Evolutionary conservation across 768 basidiomycete species (phyloP).

Genomic region (Leucosporidium creatinivorum): DNA sequence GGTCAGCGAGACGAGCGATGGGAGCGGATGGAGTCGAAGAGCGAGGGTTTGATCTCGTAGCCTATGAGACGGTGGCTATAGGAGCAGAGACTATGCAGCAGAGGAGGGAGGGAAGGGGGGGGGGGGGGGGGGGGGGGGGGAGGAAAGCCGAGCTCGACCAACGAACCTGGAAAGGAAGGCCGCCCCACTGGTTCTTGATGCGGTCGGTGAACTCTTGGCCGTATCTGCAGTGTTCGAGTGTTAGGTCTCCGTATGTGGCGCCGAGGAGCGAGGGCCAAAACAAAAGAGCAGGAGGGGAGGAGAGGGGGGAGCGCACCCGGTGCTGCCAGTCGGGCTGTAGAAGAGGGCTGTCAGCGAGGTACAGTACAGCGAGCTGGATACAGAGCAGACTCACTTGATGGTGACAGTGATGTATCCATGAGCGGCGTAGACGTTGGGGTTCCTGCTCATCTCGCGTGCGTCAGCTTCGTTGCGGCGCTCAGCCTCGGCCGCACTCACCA

Average conservation of each 20-base stretch:
- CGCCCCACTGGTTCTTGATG: constrained; percentile 44
- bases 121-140: not conserved
- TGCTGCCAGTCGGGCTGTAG: constrained; percentile 75
- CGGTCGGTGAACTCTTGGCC: constrained; percentile 39
- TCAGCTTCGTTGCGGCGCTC: not conserved
- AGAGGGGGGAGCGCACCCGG: constrained; percentile 45
- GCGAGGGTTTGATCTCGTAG: too few species aligned
- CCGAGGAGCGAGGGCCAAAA: not conserved
- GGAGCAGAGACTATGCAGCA: too few species aligned
- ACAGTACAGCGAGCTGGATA: too few species aligned
- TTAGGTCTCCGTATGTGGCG: not conserved
- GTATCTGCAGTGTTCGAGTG: not conserved
- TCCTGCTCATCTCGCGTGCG: constrained; percentile 52
- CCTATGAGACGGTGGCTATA: too few species aligned
- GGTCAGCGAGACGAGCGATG: constrained; percentile 56
- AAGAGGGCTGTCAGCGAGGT: not conserved
- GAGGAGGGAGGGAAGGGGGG: not conserved
- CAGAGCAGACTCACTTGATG: constrained; percentile 51
- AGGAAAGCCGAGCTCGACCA: too few species aligned
- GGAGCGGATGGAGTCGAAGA: not conserved
- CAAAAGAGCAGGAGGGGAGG: not conserved
- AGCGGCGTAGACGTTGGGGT: constrained; percentile 76
- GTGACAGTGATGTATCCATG: constrained; percentile 82
- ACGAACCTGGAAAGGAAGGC: constrained; percentile 35
- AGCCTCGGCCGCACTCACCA: constrained; percentile 7